Conservation (phyloP, 495 filamentous ascomycete species). For the Podospora fimiseda region DNA sequence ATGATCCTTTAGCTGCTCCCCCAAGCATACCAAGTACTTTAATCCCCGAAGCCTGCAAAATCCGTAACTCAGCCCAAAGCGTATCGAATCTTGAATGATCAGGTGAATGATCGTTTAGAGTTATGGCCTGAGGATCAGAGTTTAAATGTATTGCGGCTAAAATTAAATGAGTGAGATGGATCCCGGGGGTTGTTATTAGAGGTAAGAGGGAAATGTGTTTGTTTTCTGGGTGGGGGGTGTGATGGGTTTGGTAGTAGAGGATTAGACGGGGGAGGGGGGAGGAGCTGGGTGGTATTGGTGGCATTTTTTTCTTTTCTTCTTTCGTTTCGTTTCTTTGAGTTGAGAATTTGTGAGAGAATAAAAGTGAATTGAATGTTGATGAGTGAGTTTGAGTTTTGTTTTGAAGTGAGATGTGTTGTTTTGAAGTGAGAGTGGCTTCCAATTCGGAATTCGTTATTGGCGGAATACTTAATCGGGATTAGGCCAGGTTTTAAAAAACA, state of each 20-base stretch:
- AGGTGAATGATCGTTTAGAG: constrained; percentile 69
- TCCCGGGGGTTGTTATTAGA: constrained; percentile 51
- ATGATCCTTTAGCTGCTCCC: constrained; percentile 69
- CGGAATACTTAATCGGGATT: too few species aligned
- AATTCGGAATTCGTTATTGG: too few species aligned
- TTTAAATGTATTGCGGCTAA: constrained; percentile 79
- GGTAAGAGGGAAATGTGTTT: constrained; percentile 64
- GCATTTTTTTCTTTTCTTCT: constrained; percentile 11
- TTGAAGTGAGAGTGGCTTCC: too few species aligned
- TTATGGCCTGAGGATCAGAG: constrained; percentile 53
- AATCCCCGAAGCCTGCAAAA: constrained; percentile 58
- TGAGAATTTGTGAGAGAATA: too few species aligned
- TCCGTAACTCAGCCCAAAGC: constrained; percentile 65
- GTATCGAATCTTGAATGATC: constrained; percentile 48
- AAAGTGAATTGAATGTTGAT: too few species aligned
- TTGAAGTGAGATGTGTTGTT: too few species aligned
- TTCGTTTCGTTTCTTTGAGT: too few species aligned
- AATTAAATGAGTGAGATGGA: constrained; percentile 63
- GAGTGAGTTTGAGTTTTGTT: too few species aligned
- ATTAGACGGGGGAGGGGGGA: constrained; percentile 18
- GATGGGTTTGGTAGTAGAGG: constrained; percentile 36
- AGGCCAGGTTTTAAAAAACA: too few species aligned
- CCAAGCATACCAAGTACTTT: constrained; percentile 78
- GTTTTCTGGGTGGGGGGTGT: constrained; percentile 38
- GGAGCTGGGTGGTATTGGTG: constrained; percentile 16